Base-by-base conservation (phyloP, 2,329 filamentous ascomycete genomes). In the Fusarium stilboides region DNA sequence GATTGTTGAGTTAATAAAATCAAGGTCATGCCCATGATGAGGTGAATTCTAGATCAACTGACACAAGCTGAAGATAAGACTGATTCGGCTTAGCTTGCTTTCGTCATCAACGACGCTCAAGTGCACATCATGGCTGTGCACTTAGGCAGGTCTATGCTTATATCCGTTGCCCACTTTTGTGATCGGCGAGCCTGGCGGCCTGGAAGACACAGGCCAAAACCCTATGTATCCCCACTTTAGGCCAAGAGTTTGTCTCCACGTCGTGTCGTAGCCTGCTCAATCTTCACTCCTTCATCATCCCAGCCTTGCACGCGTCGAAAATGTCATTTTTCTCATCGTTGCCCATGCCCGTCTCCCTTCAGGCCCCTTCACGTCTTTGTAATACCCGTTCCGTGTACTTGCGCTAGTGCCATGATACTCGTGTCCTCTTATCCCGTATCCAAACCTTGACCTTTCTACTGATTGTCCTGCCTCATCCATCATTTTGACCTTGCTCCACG, bases 251-350 rank as follows among this genome's bases (percentile, higher is more conserved):
- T 60, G 56, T 55, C 65, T 47, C 68, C 57, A 62, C 40, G 54
- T 62, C 39, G 40, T 46, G 24, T 34, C 45, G n/a, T 50, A 70
- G 61, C 55, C 65, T 57, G 55, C 61, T 39, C 60, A 65, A 68
- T 33, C 57, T 58, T 65, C 44, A 47, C 42, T 71, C 68, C 60
- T 69, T 47, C 72, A 74, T 60, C 72, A 71, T 73, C 69, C 43
- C 10, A 57, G 40, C 17, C 8, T 17, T 36, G 20, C n/a, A 40
- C 42, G n/a, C 47, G 15, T 57, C 36, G 17, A 62, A 31, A 43
- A 31, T 55, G 19, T 8, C 12, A 22, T 37, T 31, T 33, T 37
- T 31, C 24, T 31, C n/a, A 44, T 36, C n/a, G 5, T 28, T 33
- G n/a, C n/a, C 20, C 6, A 14, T 5, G 28, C 19, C 36, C 14